Percentiles rank a stretch among this genome's conserved stretches.
Evolutionary conservation across 805 yeast genomes (phyloP).

Genomic region (Pichia scutulata): DNA sequence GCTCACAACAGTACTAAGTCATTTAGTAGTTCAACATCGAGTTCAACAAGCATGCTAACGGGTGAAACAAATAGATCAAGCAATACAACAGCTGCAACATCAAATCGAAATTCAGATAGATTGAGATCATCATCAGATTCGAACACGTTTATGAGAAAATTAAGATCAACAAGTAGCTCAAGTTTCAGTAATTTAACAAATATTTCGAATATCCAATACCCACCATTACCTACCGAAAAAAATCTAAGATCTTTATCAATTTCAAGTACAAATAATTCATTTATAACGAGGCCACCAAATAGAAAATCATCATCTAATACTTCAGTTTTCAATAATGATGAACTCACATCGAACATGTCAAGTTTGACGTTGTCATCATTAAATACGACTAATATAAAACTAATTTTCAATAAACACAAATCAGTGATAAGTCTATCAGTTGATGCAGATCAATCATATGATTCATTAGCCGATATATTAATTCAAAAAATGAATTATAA

Average conservation of each 20-base stretch:
- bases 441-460: constrained; percentile 26
- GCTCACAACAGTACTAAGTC: constrained; percentile 10
- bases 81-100: constrained; percentile 13
- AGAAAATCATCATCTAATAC: constrained; percentile 9
- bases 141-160: constrained; percentile 18
- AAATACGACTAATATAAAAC: constrained; percentile 20
- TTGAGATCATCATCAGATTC: constrained; percentile 22
- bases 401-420: constrained; percentile 32
- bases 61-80: constrained; percentile 11
- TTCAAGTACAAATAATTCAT: constrained; percentile 3
- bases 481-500: constrained; percentile 47
- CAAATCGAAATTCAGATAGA: constrained; percentile 14
- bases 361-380: constrained; percentile 12
- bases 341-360: constrained; percentile 12
- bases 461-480: constrained; percentile 34
- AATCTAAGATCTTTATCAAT: constrained; percentile 29
- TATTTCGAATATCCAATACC: constrained; percentile 14
- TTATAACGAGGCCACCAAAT: background rate
- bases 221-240: constrained; percentile 23
- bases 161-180: constrained; percentile 23
- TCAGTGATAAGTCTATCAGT: constrained; percentile 62
- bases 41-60: constrained; percentile 6
- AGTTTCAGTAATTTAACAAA: constrained; percentile 14
- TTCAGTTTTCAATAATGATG: constrained; percentile 6
- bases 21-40: constrained; percentile 5